A percentile compares a stretch with the other conserved stretches of the same genome.
These are phyloP conservation scores for Odonthalia washingtoniensis DNA, from an alignment of 31 red algal genomes.

Conservation along the genomic window DNA sequence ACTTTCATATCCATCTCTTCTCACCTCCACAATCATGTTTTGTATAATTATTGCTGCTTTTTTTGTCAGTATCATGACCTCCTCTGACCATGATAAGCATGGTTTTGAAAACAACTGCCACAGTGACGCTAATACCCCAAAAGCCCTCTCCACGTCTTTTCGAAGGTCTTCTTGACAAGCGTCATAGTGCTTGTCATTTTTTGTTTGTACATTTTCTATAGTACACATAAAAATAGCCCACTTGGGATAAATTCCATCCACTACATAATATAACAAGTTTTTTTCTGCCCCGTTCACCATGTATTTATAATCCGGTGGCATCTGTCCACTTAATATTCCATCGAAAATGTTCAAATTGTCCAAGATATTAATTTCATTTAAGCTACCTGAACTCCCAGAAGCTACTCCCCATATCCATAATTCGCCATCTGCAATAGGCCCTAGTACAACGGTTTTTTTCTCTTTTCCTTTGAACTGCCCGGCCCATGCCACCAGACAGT, in stretches of 20 bases:
- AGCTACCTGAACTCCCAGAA: background rate
- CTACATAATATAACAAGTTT: background rate
- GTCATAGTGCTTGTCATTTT: background rate
- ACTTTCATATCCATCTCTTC: background rate
- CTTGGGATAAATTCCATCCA: background rate
- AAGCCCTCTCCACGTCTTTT: too few species aligned
- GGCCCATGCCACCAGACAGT: too few species aligned
- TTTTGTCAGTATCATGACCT: background rate
- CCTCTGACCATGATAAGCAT: background rate
- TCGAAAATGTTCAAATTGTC: background rate
- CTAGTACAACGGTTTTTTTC: background rate
- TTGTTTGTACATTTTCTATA: background rate
- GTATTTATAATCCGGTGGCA: background rate
- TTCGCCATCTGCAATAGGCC: background rate
- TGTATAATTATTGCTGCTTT: background rate
- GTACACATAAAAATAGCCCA: background rate
- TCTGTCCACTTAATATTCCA: background rate
- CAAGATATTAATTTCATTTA: constrained; percentile 10
- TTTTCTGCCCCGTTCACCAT: background rate
- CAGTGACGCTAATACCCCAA: background rate
- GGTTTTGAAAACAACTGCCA: background rate
- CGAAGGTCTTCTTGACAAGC: background rate
- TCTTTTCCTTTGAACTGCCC: too few species aligned
- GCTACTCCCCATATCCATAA: background rate
- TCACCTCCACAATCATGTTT: background rate